Base-by-base conservation (phyloP, 306 rosid genomes). In the Boehmeria nivea region DNA sequence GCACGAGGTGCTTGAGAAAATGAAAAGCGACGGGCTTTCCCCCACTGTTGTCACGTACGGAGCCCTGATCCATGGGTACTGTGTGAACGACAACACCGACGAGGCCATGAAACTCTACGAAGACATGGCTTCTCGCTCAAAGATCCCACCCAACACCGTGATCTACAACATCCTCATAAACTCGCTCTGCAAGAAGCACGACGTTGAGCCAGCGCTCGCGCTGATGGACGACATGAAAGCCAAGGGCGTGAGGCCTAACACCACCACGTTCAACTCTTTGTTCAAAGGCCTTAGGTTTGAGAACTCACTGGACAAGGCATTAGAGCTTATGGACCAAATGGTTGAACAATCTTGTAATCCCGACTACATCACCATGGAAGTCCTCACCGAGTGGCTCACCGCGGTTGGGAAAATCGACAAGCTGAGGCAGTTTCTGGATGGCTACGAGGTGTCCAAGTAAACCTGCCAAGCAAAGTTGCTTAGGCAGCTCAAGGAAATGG, bases 301-400 rank as follows among this genome's bases (percentile, higher is more conserved):
- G 42, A 69, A 72, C 61, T 64, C 70, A 58, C 50, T 82, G 69
- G 66, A 71, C 43, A 70, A 73, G 67, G 96, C 86, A 28, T 69
- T 77, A 51, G 62, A 67, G 28, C 72, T 82, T 16, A 79, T 88
- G 96, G 81, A 82, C 59, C 68, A 39, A 62, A 84, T 88, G 96
- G 60, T 69, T 21, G 82, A 71, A 26, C 71, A 80, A 34, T 88
- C 86, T 7, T 88, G 88, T 64, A 40, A 28, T 52, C 86, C 96
- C 36, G 85, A 88, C 71, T 78, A 75, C 48, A 63, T 69, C 71
- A 88, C 87, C 63, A 73, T 82, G 83, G 90, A 84, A 54, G 71
- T 84, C 57, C 87, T 88, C 43, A 75, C 94, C 0, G 84, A 88
- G 56, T 84, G 96, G 96, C 82, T 88, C 64, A 51, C 79, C 37